Evolutionary conservation across 768 basidiomycete genomes (phyloP), one percentile per base, ranked within the genome.

Genomic region (Rhodotorula paludigena): DNA sequence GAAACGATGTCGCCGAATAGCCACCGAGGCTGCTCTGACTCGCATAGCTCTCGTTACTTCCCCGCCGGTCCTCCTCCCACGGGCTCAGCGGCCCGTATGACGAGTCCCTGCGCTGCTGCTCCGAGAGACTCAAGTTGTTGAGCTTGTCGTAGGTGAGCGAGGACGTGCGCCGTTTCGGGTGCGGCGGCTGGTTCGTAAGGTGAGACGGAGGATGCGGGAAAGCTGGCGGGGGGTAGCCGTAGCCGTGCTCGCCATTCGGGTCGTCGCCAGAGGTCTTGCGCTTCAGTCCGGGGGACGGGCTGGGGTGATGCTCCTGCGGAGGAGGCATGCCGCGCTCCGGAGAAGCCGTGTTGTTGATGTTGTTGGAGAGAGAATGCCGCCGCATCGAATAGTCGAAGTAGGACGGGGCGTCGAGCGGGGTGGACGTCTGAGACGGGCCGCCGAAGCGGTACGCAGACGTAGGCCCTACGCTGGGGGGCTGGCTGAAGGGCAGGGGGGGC

Each of bases 351-450:
- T 45, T 28, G 63, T 54, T 52, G 44, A 35, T 21, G 52, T 41
- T 48, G 73, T 84, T 83, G 48, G 86, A 85, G 69, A 88, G 85
- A 35, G 87, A 88, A 74, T 88, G 87, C 32, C 87, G 81, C 55
- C 88, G 83, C 81, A 87, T 87, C 72, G 79, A 84, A 76, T 86
- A 85, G 79, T 89, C 86, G 74, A 85, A 86, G 62, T 83, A 81
- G 57, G 82, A 82, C 30, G 80, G 79, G 32, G 81, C 44, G 82
- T 75, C 80, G 80, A 51, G 78, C 71, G 62, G 73, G 12, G 10
- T 28, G 21, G 55, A 76, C 74, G 72, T 66, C 61, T 39, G 53
- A 5, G 67, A 18, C 0, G 68, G 68, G 3, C 59, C 68, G 23
- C 68, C 68, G 49, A 69, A 69, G 39, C 68, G 60, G 53, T 71